A percentile compares a stretch with the other conserved stretches of the same genome.
phyloP scores from a whole-genome alignment of 2,329 filamentous ascomycete species.

The Chaetomiaceae sp. region DNA sequence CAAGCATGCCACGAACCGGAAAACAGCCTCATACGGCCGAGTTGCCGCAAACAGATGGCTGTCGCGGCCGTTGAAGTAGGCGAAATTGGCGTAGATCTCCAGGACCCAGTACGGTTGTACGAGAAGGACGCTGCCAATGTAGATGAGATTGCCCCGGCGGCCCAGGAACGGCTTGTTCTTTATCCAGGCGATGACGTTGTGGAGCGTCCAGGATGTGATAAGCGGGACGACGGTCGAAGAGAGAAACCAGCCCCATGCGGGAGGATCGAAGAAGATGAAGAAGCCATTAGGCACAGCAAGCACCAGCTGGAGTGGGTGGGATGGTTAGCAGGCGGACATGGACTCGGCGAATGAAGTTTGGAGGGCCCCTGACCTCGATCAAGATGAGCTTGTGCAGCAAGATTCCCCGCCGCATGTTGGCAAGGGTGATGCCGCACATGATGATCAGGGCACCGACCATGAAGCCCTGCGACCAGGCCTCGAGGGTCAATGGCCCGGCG shows the following conservation, averaged over 20 bases:
- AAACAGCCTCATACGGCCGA: slow-evolving; percentile 54
- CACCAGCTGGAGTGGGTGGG: slow-evolving; percentile 34
- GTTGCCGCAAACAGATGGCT: slow-evolving; percentile 48
- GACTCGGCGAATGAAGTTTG: neutral
- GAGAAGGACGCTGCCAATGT: slow-evolving; percentile 52
- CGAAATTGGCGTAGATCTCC: slow-evolving; percentile 60
- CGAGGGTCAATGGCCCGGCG: slow-evolving; percentile 24
- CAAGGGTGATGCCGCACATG: slow-evolving; percentile 41
- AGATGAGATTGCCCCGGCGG: slow-evolving; percentile 43
- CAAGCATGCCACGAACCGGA: slow-evolving; percentile 36
- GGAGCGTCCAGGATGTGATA: slow-evolving; percentile 56
- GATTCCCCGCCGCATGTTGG: slow-evolving; percentile 43
- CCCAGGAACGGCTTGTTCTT: slow-evolving; percentile 57
- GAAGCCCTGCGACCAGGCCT: slow-evolving; percentile 43
- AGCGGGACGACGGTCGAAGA: slow-evolving; percentile 54
- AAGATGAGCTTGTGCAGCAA: slow-evolving; percentile 45
- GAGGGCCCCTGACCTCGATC: slow-evolving; percentile 24
- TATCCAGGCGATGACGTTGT: slow-evolving; percentile 63
- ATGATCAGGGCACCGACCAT: slow-evolving; percentile 44
- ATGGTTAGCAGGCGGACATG: neutral
- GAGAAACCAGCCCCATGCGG: slow-evolving; percentile 58
- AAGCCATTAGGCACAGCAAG: slow-evolving; percentile 51
- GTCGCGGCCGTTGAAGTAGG: slow-evolving; percentile 52
- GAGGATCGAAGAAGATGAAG: slow-evolving; percentile 48
- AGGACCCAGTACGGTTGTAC: slow-evolving; percentile 59